Evolutionary conservation across 1,284 basidiomycete genomes (phyloP), one percentile per base, ranked within the genome.

Genomic region (Cryptococcus sp.): DNA sequence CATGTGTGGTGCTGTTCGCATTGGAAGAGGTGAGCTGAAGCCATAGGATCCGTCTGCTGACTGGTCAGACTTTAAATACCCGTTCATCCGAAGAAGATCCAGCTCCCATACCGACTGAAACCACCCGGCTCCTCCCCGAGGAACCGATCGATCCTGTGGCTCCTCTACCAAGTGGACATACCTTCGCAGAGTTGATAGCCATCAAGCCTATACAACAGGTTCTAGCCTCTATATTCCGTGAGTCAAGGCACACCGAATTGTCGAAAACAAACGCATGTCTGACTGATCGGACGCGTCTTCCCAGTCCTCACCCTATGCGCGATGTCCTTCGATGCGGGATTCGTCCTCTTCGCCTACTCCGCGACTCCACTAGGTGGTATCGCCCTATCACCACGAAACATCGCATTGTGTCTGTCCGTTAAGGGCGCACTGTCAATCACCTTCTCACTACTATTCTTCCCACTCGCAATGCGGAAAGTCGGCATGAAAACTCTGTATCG

Each of bases 281-380:
- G 22, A n/a, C 35, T 23, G 2, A 42, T 22, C 46, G 11, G 40
- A 48, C 10, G 27, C 48, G 27, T 55, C 23, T 19, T 20, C 17
- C 46, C 52, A 62, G 61, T 69, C 27, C 56, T 73, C 49, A 62
- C 60, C 19, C 58, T 73, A 54, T 58, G 64, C 42, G 56, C 69
- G 22, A 62, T 65, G 46, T 62, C 64, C 4, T 73, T 70, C 54
- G 69, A 73, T 55, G 65, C 67, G 16, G 58, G 62, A 5, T 69
- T 73, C 50, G 62, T 66, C 16, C 60, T 73, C 11, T 70, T 70
- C 51, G 58, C 65, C 53, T 73, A 68, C 53, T 66, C 69, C 0
- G 54, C 65, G n/a, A 46, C 61, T 40, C 16, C 23, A 7, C 43
- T 64, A 1, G 66, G 66, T 54, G 71, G 71, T 5, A 60, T 73